A percentile compares a stretch with the other conserved stretches of the same genome.
Evolutionary conservation across 495 filamentous ascomycete genomes (phyloP).

Genomic region (Lasiosphaeria hispida): DNA sequence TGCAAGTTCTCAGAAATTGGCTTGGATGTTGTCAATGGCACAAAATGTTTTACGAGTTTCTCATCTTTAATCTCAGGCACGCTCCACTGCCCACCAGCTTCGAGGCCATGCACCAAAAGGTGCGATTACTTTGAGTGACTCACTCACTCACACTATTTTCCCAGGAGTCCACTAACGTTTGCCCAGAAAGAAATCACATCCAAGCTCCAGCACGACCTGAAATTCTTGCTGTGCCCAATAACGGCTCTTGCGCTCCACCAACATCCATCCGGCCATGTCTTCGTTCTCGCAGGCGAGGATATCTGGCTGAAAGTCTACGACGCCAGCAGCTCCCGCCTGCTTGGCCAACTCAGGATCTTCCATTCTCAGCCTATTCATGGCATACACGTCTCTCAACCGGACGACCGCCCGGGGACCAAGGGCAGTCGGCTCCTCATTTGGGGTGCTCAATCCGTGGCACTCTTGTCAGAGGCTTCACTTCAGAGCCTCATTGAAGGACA

Average conservation of each 20-base stretch:
- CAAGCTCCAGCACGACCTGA: conserved; percentile 26
- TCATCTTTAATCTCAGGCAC: no score
- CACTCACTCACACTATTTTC: not conserved
- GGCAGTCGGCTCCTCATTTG: conserved; percentile 47
- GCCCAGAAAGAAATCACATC: not conserved
- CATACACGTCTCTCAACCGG: conserved; percentile 42
- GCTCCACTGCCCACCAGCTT: not conserved
- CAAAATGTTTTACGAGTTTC: not conserved
- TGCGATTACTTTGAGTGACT: not conserved
- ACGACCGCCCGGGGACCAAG: not conserved
- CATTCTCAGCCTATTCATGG: conserved; percentile 66
- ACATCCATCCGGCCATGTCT: conserved; percentile 29
- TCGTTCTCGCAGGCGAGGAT: conserved; percentile 73
- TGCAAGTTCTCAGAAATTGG: no score
- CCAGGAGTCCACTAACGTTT: not conserved
- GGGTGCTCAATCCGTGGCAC: conserved; percentile 49
- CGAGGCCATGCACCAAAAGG: conserved; percentile 8
- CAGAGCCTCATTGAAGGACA: conserved; percentile 22
- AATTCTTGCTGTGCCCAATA: conserved; percentile 51
- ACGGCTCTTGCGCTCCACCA: conserved; percentile 55
- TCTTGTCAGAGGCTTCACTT: conserved; percentile 22
- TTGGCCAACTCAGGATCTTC: conserved; percentile 54
- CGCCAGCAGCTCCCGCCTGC: conserved; percentile 30
- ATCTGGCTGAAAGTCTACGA: conserved; percentile 64
- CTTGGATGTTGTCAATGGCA: no score